phyloP scores from a whole-genome alignment of 2,329 filamentous ascomycete genomes.

The Fusarium sp. region DNA sequence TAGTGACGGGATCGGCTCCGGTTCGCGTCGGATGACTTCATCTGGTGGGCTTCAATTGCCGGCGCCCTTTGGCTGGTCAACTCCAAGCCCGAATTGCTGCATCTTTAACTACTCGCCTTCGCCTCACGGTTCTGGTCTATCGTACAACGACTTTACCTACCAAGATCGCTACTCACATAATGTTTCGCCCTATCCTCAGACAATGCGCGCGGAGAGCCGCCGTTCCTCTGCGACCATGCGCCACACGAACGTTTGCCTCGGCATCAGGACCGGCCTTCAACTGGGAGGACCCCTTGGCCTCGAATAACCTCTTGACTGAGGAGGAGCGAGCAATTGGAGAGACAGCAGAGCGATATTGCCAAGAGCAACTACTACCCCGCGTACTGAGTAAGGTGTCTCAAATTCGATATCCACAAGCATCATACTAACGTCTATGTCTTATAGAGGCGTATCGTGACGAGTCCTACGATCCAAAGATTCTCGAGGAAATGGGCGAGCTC shows the following conservation, averaged over 20 bases:
- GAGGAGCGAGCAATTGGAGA: constrained; percentile 92
- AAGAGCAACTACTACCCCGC: constrained; percentile 86
- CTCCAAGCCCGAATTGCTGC: constrained; percentile 27
- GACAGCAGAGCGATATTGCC: constrained; percentile 93
- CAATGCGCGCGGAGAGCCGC: constrained; percentile 46
- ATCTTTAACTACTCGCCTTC: constrained; percentile 36
- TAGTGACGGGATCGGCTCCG: constrained; percentile 42
- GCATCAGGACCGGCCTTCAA: constrained; percentile 70
- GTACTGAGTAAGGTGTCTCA: constrained; percentile 75
- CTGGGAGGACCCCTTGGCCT: constrained; percentile 90
- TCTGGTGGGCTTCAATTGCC: constrained; percentile 44
- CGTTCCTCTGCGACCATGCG: constrained; percentile 45
- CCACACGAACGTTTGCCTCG: constrained; percentile 55
- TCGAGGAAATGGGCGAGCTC: constrained; percentile 92
- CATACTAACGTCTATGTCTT: constrained; percentile 18
- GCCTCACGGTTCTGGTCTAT: constrained; percentile 1
- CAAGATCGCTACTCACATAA: constrained; percentile 23
- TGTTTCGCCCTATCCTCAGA: constrained; percentile 53
- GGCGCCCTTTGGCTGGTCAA: constrained; percentile 33
- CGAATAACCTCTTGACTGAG: constrained; percentile 83
- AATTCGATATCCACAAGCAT: constrained; percentile 2
- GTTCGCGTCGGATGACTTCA: constrained; percentile 52
- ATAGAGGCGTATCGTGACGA: constrained; percentile 87
- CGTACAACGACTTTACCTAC: neutral
- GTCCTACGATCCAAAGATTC: constrained; percentile 85